phyloP scores from a whole-genome alignment of 1,284 basidiomycete genomes.

The Cutaneotrichosporon curvatum region DNA sequence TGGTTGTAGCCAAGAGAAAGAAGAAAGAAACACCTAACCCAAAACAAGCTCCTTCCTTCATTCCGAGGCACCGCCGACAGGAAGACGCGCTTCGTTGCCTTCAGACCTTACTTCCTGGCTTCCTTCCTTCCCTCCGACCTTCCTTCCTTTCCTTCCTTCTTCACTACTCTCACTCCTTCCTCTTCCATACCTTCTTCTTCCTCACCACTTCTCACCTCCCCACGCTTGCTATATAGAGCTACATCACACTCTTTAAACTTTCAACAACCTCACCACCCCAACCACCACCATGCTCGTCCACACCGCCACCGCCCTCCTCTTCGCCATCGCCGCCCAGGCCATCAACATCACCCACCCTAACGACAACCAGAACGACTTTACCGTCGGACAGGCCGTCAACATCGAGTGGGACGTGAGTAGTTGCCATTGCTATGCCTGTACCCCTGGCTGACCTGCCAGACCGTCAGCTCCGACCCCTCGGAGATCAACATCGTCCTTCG shows the following conservation, averaged over 20 bases:
- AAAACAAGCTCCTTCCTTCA: no score
- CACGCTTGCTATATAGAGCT: no score
- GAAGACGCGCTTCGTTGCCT: no score
- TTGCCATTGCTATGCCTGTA: no score
- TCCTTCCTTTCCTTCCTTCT: no score
- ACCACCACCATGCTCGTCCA: background rate
- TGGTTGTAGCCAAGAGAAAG: no score
- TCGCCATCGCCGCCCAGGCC: conserved; percentile 2
- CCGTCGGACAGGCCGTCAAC: conserved; percentile 20
- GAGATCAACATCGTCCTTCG: conserved; percentile 33
- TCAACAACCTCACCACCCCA: background rate
- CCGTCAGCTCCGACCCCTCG: conserved; percentile 33
- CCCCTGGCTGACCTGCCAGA: conserved; percentile 8
- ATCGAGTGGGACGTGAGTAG: conserved; percentile 36
- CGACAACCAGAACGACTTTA: conserved; percentile 21
- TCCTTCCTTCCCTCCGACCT: background rate
- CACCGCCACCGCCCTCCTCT: background rate
- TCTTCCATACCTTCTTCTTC: no score
- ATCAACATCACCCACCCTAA: background rate
- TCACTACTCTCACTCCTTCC: no score
- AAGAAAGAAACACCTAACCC: no score
- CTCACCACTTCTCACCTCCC: no score
- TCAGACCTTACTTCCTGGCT: background rate
- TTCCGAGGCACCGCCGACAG: no score
- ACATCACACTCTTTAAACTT: no score